Evolutionary conservation across 1,139 yeast genomes (phyloP).

Genomic region (Debaryomyces nepalensis): DNA sequence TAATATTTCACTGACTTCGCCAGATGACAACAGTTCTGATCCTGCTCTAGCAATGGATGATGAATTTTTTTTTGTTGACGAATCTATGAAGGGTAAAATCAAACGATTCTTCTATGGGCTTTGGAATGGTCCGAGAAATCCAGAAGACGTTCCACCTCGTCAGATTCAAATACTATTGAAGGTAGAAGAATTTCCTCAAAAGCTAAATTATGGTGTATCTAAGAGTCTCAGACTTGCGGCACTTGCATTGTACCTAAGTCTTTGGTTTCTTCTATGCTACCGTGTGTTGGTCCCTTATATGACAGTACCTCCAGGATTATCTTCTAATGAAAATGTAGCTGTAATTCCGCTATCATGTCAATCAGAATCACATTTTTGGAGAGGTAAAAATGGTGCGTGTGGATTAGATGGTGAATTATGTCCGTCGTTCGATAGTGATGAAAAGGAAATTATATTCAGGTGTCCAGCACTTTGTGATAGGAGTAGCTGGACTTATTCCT

Average conservation of each 20-base stretch:
- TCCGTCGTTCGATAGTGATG: conserved; percentile 38
- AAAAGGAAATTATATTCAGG: conserved; percentile 59
- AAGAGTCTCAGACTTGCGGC: conserved; percentile 29
- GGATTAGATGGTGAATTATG: conserved; percentile 73
- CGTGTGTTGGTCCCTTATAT: conserved; percentile 44
- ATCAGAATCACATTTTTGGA: conserved; percentile 54
- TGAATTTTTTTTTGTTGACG: conserved; percentile 1
- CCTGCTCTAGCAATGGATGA: conserved; percentile 3
- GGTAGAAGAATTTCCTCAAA: conserved; percentile 51
- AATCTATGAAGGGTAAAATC: conserved; percentile 4
- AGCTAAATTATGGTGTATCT: conserved; percentile 36
- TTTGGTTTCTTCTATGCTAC: conserved; percentile 40
- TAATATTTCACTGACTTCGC: neutral
- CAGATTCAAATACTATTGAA: conserved; percentile 28
- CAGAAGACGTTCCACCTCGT: conserved; percentile 54
- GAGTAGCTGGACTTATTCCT: conserved; percentile 76
- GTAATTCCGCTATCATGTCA: conserved; percentile 49
- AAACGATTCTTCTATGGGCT: conserved; percentile 15
- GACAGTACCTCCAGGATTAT: conserved; percentile 36
- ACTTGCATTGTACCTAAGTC: conserved; percentile 40
- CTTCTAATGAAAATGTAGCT: conserved; percentile 22
- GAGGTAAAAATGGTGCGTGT: conserved; percentile 75
- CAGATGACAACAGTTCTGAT: conserved; percentile 4
- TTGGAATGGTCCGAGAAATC: conserved; percentile 59
- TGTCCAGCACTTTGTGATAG: conserved; percentile 91